phyloP scores from a whole-genome alignment of 139 green algal species.

The Coccomyxa sp. region DNA sequence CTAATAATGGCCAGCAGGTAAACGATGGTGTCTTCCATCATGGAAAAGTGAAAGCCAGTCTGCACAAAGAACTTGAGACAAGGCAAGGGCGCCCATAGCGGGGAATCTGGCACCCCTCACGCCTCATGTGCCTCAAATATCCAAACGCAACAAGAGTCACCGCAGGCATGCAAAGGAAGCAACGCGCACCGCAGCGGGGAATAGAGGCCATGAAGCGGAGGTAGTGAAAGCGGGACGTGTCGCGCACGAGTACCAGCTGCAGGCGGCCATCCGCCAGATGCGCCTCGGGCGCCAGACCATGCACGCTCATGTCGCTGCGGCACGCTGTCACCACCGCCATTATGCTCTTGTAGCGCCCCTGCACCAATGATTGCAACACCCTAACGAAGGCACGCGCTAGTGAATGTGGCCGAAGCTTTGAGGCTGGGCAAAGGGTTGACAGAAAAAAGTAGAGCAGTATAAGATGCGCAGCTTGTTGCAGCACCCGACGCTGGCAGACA shows the following conservation, averaged over 20 bases:
- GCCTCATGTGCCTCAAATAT: too few species aligned
- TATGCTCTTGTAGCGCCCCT: conserved; percentile 62
- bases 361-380: neutral
- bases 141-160: neutral
- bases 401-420: neutral
- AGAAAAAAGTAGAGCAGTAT: too few species aligned
- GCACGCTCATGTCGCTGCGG: conserved; percentile 61
- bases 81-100: neutral
- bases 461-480: neutral
- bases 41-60: neutral
- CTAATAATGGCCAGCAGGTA: too few species aligned
- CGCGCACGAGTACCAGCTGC: conserved; percentile 69
- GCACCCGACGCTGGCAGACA: neutral
- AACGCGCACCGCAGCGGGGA: conserved; percentile 6
- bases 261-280: conserved; percentile 76
- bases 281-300: conserved; percentile 57
- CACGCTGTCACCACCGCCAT: conserved; percentile 77
- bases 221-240: conserved; percentile 54
- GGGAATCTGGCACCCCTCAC: too few species aligned
- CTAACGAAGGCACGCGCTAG: neutral
- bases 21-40: too few species aligned
- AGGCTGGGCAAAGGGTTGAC: too few species aligned
- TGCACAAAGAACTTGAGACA: neutral
- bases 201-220: conserved; percentile 70
- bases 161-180: neutral